Base-by-base conservation (phyloP, 345 rosid species). In the Chamaenerion angustifolium region DNA sequence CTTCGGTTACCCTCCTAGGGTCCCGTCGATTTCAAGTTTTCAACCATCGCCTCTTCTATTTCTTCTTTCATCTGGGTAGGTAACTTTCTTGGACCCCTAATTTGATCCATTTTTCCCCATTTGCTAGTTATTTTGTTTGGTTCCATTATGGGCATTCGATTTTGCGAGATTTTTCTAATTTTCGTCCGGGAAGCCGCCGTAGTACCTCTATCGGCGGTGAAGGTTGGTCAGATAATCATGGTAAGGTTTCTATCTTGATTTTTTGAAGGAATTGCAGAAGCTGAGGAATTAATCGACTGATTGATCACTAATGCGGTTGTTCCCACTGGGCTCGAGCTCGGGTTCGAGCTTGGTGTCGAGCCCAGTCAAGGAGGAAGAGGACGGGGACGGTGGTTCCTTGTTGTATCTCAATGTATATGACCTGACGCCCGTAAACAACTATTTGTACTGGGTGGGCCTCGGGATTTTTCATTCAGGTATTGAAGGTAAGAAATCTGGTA, bases 381-480 rank as follows among this genome's bases (percentile, higher is more conserved):
- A 74, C 49, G 64, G 56, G 47, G 47, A 69, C 49, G 61, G 42
- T 56, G 56, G 62, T 12, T 53, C 74, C 2, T 64, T 68, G 16
- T 61, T 90, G 43, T 83, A 76, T 74, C 92, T 90, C 45, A 92
- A 92, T 55, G 86, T 92, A 21, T 92, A 92, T 67, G 98, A 92
- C 67, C 93, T 92, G 56, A 80, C 95, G n/a, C 87, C 96, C 45
- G 68, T 86, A 54, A 92, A 92, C 73, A 73, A 86, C 77, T 83
- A 92, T 63, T 81, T 83, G 60, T 92, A 80, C 66, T 81, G 87
- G 87, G 70, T 86, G 4, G 96, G 98, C 13, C 86, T 86, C 12
- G 98, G 98, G 54, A 77, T 92, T 50, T 92, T 86, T 65, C 98
- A 92, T 75, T 86, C 98, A 0, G 96, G 96, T 1, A 78, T 92